These are phyloP conservation scores for Nothophoma quercina DNA, from an alignment of 2,329 filamentous ascomycete genomes.

Conservation along the genomic window DNA sequence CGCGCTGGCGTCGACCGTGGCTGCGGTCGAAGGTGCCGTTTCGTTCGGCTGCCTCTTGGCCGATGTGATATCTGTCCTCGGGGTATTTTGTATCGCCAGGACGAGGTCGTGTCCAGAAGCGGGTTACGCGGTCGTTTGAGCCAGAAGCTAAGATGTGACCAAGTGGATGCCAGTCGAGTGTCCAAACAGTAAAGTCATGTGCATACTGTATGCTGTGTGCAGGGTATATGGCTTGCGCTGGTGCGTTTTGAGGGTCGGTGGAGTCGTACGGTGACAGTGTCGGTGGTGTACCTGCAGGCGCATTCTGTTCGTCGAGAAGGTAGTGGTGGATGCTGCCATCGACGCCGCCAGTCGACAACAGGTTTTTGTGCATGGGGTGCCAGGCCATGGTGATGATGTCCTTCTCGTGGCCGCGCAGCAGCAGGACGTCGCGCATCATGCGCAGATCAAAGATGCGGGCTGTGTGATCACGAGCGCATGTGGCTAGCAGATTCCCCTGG, in stretches of 20 bases:
- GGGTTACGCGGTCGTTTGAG: slow-evolving; percentile 94
- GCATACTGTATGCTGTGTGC: slow-evolving; percentile 87
- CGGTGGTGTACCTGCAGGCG: slow-evolving; percentile 74
- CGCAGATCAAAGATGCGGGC: slow-evolving; percentile 92
- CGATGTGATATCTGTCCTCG: slow-evolving; percentile 94
- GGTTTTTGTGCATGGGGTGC: slow-evolving; percentile 90
- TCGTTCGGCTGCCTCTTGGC: slow-evolving; percentile 89
- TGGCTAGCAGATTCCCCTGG: slow-evolving; percentile 84
- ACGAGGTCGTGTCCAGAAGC: slow-evolving; percentile 92
- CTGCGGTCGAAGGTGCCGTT: slow-evolving; percentile 93
- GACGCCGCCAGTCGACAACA: slow-evolving; percentile 88
- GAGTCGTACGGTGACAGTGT: slow-evolving; percentile 83
- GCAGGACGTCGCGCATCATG: slow-evolving; percentile 97
- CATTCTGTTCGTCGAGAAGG: slow-evolving; percentile 92
- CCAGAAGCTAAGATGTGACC: slow-evolving; percentile 95
- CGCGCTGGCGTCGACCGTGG: slow-evolving; percentile 77
- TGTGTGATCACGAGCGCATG: slow-evolving; percentile 90
- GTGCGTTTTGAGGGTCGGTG: slow-evolving; percentile 77
- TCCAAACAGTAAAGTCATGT: slow-evolving; percentile 96
- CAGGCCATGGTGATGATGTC: slow-evolving; percentile 91
- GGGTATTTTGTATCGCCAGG: slow-evolving; percentile 86
- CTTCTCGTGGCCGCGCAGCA: slow-evolving; percentile 94
- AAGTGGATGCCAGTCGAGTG: slow-evolving; percentile 95
- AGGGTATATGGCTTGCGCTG: slow-evolving; percentile 90
- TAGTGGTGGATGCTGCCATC: slow-evolving; percentile 94